These are phyloP conservation scores for Murraya paniculata DNA, from an alignment of 345 rosid species.

Conservation along the genomic window DNA sequence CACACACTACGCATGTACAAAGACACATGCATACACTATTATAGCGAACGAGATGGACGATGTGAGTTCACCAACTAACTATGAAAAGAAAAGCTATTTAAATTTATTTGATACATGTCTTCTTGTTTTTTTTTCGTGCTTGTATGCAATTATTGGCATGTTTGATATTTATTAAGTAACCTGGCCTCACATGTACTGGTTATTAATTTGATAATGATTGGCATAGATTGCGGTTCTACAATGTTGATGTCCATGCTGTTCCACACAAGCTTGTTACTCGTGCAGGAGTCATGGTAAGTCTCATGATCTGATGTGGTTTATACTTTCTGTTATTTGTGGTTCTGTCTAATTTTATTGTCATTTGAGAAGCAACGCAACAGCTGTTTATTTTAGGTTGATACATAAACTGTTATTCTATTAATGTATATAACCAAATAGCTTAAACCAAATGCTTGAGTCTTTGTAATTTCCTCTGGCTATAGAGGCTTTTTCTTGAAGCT, in stretches of 20 bases:
- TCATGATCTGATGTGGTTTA: background rate
- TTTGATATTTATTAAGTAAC: conserved; percentile 1
- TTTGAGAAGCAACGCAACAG: background rate
- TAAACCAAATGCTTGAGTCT: background rate
- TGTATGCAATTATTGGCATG: background rate
- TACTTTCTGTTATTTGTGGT: background rate
- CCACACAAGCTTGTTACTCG: conserved; percentile 69
- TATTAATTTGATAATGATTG: conserved; percentile 10
- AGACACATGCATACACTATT: background rate
- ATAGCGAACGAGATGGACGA: background rate
- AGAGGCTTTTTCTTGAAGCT: background rate
- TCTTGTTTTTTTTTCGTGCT: background rate
- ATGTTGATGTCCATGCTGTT: conserved; percentile 78
- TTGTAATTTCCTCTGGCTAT: background rate
- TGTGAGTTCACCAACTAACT: background rate
- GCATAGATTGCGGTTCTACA: conserved; percentile 67
- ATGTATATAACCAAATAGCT: background rate
- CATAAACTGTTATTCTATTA: background rate
- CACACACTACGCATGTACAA: background rate
- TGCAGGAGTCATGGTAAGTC: conserved; percentile 89
- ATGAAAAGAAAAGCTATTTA: background rate
- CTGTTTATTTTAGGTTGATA: background rate
- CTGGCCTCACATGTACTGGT: background rate
- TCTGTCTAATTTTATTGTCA: background rate
- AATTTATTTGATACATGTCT: background rate